Conservation (phyloP, 2,329 filamentous ascomycete species). For the Microcyclospora pomicola region DNA sequence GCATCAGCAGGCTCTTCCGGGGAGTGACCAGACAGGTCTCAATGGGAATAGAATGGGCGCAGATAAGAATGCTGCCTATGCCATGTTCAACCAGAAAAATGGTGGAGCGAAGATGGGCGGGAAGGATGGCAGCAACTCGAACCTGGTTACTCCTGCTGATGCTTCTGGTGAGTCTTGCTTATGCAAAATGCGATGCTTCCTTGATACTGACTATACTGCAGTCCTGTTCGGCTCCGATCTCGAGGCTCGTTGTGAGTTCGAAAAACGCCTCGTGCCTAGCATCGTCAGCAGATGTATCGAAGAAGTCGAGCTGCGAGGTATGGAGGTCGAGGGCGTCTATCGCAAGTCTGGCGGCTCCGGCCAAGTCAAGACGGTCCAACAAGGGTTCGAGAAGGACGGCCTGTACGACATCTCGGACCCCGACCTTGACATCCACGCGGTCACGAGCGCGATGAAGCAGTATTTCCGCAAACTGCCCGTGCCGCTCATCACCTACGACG, state of each 20-base stretch:
- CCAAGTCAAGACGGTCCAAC: conserved; percentile 78
- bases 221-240: conserved; percentile 82
- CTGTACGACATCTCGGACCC: conserved; percentile 87
- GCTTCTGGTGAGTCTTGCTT: conserved; percentile 16
- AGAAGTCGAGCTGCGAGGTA: conserved; percentile 88
- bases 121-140: conserved; percentile 32
- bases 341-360: conserved; percentile 90
- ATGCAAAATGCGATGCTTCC: background rate
- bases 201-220: conserved; percentile 17
- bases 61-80: conserved; percentile 15
- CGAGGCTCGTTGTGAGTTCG: conserved; percentile 69
- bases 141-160: conserved; percentile 22
- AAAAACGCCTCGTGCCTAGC: conserved; percentile 76
- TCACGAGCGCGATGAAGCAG: conserved; percentile 91
- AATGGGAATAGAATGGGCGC: conserved; percentile 5
- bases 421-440: conserved; percentile 85
- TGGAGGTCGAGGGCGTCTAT: conserved; percentile 97
- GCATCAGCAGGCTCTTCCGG: conserved; percentile 16
- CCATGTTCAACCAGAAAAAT: conserved; percentile 25
- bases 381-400: conserved; percentile 69
- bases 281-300: conserved; percentile 91
- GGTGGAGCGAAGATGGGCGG: conserved; percentile 17
- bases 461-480: conserved; percentile 89
- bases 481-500: conserved; percentile 79
- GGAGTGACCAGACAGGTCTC: conserved; percentile 14